phyloP scores from a whole-genome alignment of 2,329 filamentous ascomycete species.

The Penicillium sp. region DNA sequence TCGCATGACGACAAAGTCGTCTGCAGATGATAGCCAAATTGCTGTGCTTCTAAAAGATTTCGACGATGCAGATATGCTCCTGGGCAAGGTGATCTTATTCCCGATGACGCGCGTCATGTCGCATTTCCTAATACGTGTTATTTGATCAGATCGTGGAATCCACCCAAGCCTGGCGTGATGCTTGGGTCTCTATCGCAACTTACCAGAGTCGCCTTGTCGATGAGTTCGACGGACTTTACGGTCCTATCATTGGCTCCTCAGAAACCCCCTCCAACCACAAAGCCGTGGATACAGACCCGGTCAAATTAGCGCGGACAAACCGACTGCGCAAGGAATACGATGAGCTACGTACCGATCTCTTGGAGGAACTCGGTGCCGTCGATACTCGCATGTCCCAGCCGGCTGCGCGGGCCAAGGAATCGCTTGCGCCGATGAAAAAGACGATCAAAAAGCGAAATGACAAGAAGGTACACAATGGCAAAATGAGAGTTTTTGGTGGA shows the following conservation, averaged over 20 bases:
- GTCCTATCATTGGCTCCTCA: slow-evolving; percentile 67
- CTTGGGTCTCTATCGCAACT: slow-evolving; percentile 70
- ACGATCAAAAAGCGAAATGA: slow-evolving; percentile 83
- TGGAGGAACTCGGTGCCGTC: slow-evolving; percentile 68
- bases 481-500: neutral
- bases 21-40: slow-evolving; percentile 73
- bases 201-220: slow-evolving; percentile 65
- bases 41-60: slow-evolving; percentile 74
- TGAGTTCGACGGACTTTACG: slow-evolving; percentile 71
- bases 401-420: slow-evolving; percentile 65
- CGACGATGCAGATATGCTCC: slow-evolving; percentile 71
- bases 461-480: slow-evolving; percentile 55
- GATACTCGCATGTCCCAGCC: slow-evolving; percentile 68
- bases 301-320: slow-evolving; percentile 62
- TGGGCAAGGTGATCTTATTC: slow-evolving; percentile 58
- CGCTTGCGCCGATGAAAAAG: slow-evolving; percentile 70
- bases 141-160: slow-evolving; percentile 66
- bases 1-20: slow-evolving; percentile 62
- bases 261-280: slow-evolving; percentile 56
- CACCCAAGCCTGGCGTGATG: slow-evolving; percentile 71
- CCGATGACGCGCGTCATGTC: slow-evolving; percentile 6
- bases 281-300: slow-evolving; percentile 59
- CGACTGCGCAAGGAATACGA: slow-evolving; percentile 65
- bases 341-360: slow-evolving; percentile 68
- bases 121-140: slow-evolving; percentile 5